phyloP scores from a whole-genome alignment of 1,284 basidiomycete species.

The Pseudozyma sp. region DNA sequence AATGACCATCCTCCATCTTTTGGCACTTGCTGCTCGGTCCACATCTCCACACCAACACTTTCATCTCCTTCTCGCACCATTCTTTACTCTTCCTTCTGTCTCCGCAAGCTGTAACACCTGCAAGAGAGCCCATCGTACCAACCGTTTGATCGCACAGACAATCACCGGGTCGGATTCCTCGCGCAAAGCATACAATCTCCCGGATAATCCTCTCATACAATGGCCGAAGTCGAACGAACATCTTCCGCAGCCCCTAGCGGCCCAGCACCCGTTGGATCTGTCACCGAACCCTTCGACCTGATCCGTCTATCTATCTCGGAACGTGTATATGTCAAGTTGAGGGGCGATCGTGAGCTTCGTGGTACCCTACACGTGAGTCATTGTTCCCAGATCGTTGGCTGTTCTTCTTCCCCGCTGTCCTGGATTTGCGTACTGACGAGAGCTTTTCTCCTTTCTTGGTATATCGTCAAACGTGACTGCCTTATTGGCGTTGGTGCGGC shows the following conservation, averaged over 20 bases:
- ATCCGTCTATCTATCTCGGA: conserved; percentile 95
- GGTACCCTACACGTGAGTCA: conserved; percentile 81
- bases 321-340: conserved; percentile 93
- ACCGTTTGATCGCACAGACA: not conserved
- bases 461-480: too few relatives aligned
- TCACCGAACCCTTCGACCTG: conserved; percentile 97
- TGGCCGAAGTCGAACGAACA: conserved; percentile 43
- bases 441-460: not conserved
- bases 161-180: not conserved
- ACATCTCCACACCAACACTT: conserved; percentile 15
- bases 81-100: not conserved
- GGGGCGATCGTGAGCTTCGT: conserved; percentile 91
- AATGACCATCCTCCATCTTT: not conserved
- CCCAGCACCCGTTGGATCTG: conserved; percentile 33
- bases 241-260: conserved; percentile 20
- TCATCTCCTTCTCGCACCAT: not conserved
- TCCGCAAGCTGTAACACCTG: too few relatives aligned
- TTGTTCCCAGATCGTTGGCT: too few relatives aligned
- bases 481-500: too few relatives aligned
- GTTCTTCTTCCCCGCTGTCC: conserved; percentile 10
- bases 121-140: not conserved
- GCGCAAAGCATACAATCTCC: not conserved
- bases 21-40: conserved; percentile 16
- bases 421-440: not conserved
- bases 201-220: not conserved